These are phyloP conservation scores for Camellia lanceoleosa DNA, from an alignment of 148 eudicot genomes.

Conservation along the genomic window DNA sequence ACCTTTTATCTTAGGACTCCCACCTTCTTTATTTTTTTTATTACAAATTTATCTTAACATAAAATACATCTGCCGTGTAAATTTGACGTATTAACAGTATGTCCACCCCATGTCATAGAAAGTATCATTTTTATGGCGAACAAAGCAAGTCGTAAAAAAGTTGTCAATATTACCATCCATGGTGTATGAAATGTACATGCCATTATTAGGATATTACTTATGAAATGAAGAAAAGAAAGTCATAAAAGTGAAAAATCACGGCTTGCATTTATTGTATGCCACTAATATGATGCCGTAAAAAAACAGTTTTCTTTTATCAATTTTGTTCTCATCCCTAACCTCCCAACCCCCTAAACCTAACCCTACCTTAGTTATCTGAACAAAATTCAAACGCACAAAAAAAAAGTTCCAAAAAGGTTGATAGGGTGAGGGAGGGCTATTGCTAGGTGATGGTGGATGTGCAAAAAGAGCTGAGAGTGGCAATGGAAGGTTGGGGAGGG, in stretches of 20 bases:
- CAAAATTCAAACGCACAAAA: not conserved
- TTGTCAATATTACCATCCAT: not conserved
- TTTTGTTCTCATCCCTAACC: not conserved
- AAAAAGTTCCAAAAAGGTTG: no score
- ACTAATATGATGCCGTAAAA: no score
- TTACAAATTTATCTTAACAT: no score
- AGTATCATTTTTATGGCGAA: not conserved
- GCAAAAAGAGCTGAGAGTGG: not conserved
- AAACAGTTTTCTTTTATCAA: no score
- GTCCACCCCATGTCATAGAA: not conserved
- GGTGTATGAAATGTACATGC: not conserved
- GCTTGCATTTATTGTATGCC: no score
- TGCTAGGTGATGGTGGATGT: not conserved
- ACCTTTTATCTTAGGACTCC: not conserved
- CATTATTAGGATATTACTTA: no score
- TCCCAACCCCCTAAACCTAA: not conserved
- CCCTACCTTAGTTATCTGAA: no score
- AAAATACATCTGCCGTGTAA: not conserved
- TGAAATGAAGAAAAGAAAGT: no score
- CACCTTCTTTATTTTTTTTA: not conserved
- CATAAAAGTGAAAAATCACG: no score
- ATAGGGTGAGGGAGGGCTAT: not conserved
- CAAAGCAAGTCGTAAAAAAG: not conserved
- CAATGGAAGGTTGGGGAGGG: not conserved
- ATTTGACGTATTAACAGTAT: no score